Conservation (phyloP, 2,329 filamentous ascomycete species). For the Xenoacremonium recifei region DNA sequence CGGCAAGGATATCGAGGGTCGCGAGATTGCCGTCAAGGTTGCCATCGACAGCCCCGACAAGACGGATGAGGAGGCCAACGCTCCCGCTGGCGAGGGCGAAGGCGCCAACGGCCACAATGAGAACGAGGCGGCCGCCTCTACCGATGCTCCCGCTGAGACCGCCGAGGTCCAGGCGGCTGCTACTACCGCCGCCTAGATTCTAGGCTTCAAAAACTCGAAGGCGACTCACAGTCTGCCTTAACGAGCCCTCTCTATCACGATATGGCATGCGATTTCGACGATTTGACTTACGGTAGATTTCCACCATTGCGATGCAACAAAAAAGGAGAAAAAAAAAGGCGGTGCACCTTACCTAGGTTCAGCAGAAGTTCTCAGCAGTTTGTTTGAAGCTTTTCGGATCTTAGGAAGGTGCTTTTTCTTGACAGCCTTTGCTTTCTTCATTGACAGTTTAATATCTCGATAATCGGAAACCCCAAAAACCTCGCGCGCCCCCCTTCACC, state of each 20-base stretch:
- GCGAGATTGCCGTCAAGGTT: constrained; percentile 99
- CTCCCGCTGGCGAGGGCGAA: constrained; percentile 44
- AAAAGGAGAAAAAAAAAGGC: constrained; percentile 23
- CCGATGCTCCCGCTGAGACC: constrained; percentile 24
- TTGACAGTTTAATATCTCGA: constrained; percentile 31
- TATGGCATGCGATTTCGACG: constrained; percentile 39
- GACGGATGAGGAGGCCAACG: constrained; percentile 79
- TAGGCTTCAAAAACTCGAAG: constrained; percentile 24
- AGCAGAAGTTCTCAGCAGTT: constrained; percentile 24
- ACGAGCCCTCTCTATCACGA: constrained; percentile 36
- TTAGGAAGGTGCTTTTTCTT: constrained; percentile 23
- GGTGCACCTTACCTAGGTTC: constrained; percentile 25
- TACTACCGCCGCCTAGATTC: constrained; percentile 32
- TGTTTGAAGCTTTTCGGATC: constrained; percentile 27
- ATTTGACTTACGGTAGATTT: constrained; percentile 38
- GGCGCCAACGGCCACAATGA: constrained; percentile 44
- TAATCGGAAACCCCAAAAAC: constrained; percentile 27
- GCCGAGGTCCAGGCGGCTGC: constrained; percentile 23
- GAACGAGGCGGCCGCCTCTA: constrained; percentile 27
- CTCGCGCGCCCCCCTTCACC: constrained; percentile 24
- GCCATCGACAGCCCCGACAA: constrained; percentile 99
- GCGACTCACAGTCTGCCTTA: constrained; percentile 24
- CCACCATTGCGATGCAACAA: constrained; percentile 29
- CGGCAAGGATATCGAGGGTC: constrained; percentile 97
- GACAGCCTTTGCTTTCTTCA: constrained; percentile 26